Evolutionary conservation across 352 stramenopile genomes (phyloP).

Genomic region (Phytophthora palmivora): DNA sequence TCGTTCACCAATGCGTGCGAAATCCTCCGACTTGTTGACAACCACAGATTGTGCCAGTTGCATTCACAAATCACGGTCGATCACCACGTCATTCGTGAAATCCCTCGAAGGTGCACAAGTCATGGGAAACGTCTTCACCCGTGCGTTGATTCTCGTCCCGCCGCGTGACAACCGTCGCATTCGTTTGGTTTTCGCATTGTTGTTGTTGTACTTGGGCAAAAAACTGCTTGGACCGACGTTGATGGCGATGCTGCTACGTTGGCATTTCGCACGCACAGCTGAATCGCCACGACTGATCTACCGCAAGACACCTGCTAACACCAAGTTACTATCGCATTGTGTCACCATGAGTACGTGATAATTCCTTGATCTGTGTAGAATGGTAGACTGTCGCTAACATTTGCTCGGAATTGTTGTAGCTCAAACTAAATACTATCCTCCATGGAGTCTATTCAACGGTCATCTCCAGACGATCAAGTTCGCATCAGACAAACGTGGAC

Average conservation of each 20-base stretch:
- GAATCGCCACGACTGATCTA: slow-evolving; percentile 53
- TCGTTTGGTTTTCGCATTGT: slow-evolving; percentile 5
- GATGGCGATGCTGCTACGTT: slow-evolving; percentile 26
- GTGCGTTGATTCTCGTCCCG: background rate
- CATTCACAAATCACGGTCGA: slow-evolving; percentile 2
- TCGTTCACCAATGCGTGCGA: too few relatives aligned
- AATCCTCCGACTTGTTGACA: slow-evolving; percentile 1
- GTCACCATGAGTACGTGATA: slow-evolving; percentile 48
- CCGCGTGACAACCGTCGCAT: slow-evolving; percentile 6
- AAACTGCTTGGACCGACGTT: slow-evolving; percentile 29
- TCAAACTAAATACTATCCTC: slow-evolving; percentile 57
- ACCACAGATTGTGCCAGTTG: slow-evolving; percentile 18
- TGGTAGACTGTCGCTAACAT: background rate
- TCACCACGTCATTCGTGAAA: slow-evolving; percentile 20
- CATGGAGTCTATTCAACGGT: slow-evolving; percentile 59
- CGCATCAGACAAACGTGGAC: slow-evolving; percentile 30
- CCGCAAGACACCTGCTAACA: slow-evolving; percentile 44
- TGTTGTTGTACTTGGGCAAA: slow-evolving; percentile 29
- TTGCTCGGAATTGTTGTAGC: slow-evolving; percentile 27
- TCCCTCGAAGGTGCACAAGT: slow-evolving; percentile 7
- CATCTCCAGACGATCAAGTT: slow-evolving; percentile 67
- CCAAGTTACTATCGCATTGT: slow-evolving; percentile 47
- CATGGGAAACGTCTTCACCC: slow-evolving; percentile 30
- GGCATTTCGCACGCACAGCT: slow-evolving; percentile 38
- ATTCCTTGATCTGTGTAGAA: background rate